Conservation (phyloP, 129 eudicot species). For the Daucus carota region DH1_v3.0 NC_030381.2:1813001-1813500, state of each 20-base stretch:
- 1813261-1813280: not conserved
- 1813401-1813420: not conserved
- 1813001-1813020: too few species aligned
- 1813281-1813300: not conserved
- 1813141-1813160: not conserved
- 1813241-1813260: not conserved
- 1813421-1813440: not conserved
- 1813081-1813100: not conserved
- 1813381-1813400: not conserved
- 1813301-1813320: not conserved
- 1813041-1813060: too few species aligned
- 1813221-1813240: not conserved
- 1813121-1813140: not conserved
- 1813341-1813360: not conserved
- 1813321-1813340: not conserved
- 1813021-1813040: too few species aligned
- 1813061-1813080: too few species aligned
- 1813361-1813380: not conserved
- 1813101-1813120: not conserved
- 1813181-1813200: not conserved
- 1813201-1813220: not conserved
- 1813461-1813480: not conserved
- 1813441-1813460: not conserved
- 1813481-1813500: not conserved
- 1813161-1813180: too few species aligned